phyloP scores from a whole-genome alignment of 352 stramenopile genomes.

The Thalassiosira exigua region DNA sequence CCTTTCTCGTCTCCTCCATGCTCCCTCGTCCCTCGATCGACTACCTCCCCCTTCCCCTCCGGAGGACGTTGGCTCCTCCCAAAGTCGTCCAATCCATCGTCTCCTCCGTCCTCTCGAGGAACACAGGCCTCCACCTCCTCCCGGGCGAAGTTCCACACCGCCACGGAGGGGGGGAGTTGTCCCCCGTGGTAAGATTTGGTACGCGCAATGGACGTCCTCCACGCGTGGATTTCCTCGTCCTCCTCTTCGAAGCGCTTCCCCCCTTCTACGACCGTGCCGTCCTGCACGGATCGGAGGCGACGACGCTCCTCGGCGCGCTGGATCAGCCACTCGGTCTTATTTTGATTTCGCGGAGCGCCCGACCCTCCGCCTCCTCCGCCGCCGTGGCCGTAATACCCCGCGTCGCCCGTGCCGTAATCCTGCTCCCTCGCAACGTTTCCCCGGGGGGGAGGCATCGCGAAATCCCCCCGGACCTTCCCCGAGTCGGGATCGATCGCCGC shows the following conservation, averaged over 20 bases:
- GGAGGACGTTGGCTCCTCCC: no score
- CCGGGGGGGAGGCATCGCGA: constrained; percentile 31
- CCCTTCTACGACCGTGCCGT: constrained; percentile 16
- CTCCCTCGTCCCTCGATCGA: no score
- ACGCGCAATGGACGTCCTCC: constrained; percentile 36
- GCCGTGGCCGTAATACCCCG: constrained; percentile 28
- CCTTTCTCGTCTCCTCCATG: no score
- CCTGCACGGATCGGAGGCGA: constrained; percentile 38
- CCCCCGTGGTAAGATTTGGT: constrained; percentile 40
- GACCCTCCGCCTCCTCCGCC: constrained; percentile 5
- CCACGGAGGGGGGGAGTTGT: constrained; percentile 32
- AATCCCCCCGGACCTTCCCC: constrained; percentile 42
- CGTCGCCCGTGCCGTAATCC: constrained; percentile 23
- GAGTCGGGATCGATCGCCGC: constrained; percentile 70
- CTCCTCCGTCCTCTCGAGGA: no score
- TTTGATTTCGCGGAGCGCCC: constrained; percentile 7
- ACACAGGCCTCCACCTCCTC: constrained; percentile 13
- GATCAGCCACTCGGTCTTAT: constrained; percentile 23
- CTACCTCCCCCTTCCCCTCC: no score
- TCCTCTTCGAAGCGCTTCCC: no score
- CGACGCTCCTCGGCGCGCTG: constrained; percentile 39
- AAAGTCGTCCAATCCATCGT: no score
- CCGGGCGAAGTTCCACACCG: constrained; percentile 45
- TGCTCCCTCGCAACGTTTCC: constrained; percentile 13
- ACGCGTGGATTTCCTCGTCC: constrained; percentile 25